Conservation (phyloP, 1,284 basidiomycete genomes). For the Ustilago tritici region DNA sequence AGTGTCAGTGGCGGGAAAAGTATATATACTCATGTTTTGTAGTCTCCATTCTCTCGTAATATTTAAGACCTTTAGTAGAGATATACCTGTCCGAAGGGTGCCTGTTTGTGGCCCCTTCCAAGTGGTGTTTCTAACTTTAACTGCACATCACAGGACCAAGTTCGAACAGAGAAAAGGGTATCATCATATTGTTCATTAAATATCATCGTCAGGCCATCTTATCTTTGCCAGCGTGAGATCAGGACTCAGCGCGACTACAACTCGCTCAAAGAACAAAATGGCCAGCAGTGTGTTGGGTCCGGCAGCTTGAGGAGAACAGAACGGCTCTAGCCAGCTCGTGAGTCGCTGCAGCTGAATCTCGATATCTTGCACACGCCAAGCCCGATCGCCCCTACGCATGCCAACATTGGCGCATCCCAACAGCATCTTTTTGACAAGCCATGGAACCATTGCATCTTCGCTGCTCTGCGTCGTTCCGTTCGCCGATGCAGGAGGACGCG, state of each 20-base stretch:
- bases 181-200: slow-evolving; percentile 9
- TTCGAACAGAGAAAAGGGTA: slow-evolving; percentile 2
- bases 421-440: slow-evolving; percentile 28
- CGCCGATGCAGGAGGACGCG: neutral
- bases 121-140: too few species aligned
- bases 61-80: neutral
- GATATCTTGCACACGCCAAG: slow-evolving; percentile 9
- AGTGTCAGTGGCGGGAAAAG: too few species aligned
- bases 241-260: slow-evolving; percentile 40
- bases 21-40: too few species aligned
- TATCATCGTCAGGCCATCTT: neutral
- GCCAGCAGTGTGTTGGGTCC: slow-evolving; percentile 50
- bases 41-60: too few species aligned
- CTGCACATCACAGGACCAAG: too few species aligned
- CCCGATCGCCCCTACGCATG: slow-evolving; percentile 14
- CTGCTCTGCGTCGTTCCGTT: neutral
- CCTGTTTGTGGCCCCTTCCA: too few species aligned
- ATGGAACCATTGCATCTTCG: slow-evolving; percentile 4
- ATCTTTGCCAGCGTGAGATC: slow-evolving; percentile 29
- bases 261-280: slow-evolving; percentile 47
- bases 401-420: slow-evolving; percentile 22
- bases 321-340: slow-evolving; percentile 39
- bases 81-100: too few species aligned
- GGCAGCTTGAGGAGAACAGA: slow-evolving; percentile 52
- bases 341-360: slow-evolving; percentile 30